Evolutionary conservation across 2,329 filamentous ascomycete species (phyloP), one percentile per base, ranked within the genome.

Genomic region (Ophiostoma pallidulum): DNA sequence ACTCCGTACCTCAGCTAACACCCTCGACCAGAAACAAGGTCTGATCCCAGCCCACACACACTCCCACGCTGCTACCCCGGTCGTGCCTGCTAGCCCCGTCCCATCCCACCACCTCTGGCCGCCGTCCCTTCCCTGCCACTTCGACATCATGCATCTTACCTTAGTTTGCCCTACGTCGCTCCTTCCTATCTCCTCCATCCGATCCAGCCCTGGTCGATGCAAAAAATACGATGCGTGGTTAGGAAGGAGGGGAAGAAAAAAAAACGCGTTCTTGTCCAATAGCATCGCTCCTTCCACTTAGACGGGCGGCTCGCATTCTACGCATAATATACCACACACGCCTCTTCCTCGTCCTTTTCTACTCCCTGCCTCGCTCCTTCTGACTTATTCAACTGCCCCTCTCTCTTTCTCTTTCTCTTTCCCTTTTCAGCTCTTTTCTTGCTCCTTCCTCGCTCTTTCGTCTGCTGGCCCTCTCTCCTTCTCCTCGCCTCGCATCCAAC

Each of bases 261-360:
- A 24, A 39, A 26, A 50, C 48, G 48, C 48, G 48, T 46, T 42
- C 13, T 42, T 24, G n/a, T n/a, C 37, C 48, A 42, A 45, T 46
- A 14, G 22, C 12, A 24, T 28, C n/a, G 24, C 36, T 33, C 47
- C 16, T 7, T 45, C 31, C 28, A 47, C 46, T 43, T 43, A 48
- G 33, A 45, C 35, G 43, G 24, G 31, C 43, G 24, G 39, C 26
- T 24, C 37, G 43, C 24, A 39, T 28, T 28, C 24, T 31, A 31
- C 24, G 43, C 43, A 38, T 9, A 22, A 38, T 31, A 26, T n/a
- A n/a, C n/a, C n/a, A n/a, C n/a, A n/a, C 35, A 24, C 28, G 32
- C 26, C 33, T 18, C 19, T 22, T 39, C 33, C 33, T 45, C 10
- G 33, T 45, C 32, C 22, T 14, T 38, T 24, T 43, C n/a, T 43